phyloP scores from a whole-genome alignment of 768 basidiomycete species.

The Goffeauzyma gilvescens region DNA sequence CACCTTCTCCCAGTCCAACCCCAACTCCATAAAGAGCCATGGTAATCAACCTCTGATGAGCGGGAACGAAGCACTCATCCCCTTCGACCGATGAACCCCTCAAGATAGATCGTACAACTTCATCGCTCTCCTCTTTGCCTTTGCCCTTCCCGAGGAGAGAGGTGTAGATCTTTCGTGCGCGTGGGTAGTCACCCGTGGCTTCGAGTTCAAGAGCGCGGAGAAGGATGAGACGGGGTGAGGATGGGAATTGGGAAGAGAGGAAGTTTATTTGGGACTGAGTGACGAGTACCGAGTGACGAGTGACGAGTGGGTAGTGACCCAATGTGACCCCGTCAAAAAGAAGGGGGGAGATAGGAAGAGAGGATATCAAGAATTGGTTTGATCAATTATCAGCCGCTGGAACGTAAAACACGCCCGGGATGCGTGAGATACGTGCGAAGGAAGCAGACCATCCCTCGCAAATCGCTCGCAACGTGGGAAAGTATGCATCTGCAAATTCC shows the following conservation, averaged over 20 bases:
- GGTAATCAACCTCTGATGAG: constrained; percentile 29
- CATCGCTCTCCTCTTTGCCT: neutral
- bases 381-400: too few relatives aligned
- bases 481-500: too few relatives aligned
- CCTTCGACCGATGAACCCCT: constrained; percentile 3
- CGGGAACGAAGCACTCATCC: constrained; percentile 16
- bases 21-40: constrained; percentile 16
- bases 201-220: constrained; percentile 27
- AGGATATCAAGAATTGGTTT: too few relatives aligned
- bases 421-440: neutral
- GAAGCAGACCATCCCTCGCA: neutral
- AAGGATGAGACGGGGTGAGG: constrained; percentile 26
- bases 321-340: too few relatives aligned
- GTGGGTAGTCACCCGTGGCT: constrained; percentile 15
- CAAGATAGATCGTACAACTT: constrained; percentile 28
- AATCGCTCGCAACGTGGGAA: neutral
- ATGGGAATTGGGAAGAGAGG: constrained; percentile 19
- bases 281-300: neutral
- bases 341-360: too few relatives aligned
- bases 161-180: constrained; percentile 22
- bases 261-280: constrained; percentile 22
- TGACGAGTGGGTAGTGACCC: neutral
- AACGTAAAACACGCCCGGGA: neutral
- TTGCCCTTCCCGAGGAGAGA: constrained; percentile 13
- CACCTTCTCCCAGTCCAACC: too few relatives aligned